Base-by-base conservation (phyloP, 2,329 filamentous ascomycete species). In the Bipolaris cookei region DNA sequence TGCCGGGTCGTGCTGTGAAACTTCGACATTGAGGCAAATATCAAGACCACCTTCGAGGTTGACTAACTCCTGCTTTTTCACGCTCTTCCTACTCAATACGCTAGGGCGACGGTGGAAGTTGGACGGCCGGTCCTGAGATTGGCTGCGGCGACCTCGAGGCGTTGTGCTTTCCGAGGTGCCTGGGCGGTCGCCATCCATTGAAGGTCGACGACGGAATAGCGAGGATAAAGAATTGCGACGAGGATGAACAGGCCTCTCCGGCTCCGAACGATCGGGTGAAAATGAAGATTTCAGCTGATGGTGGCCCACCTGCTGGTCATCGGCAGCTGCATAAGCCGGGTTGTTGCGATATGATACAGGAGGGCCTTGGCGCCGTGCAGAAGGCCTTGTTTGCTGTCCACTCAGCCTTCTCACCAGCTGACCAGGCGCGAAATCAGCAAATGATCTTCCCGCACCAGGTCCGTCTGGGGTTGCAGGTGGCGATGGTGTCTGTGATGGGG, bases 11-110 rank as follows among this genome's bases (percentile, higher is more conserved):
- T 86, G 87, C 42, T 90, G 85, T 67, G 89, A 92, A 59, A 97
- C 87, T 78, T 99, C 95, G 61, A 97, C 87, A 67, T 97, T 97
- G 41, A 99, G 78, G 48, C 87, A 90, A 34, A 99, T 88, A 64
- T 97, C 92, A 8, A 99, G 80, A 0, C 92, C 92, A 28, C 89
- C 90, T 71, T 95, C 86, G 0, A 97, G 82, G 70, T 97, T 87
- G 57, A 98, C 80, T 16, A 64, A 72, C n/a, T 67, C 65, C 35
- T 69, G 63, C 23, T 68, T 63, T 21, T 71, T 71, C 46, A 75
- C 45, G 2, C 74, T 75, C 25, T 76, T 77, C 65, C 77, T 80
- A 21, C 75, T 71, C 11, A 77, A 69, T 3, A 81, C 61, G 10
- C 79, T 81, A 1, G 80, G 79, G 13, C 78, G 76, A 30, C 80